These are phyloP conservation scores for Candida argentea DNA, from an alignment of 805 yeast genomes.

Conservation along the genomic window DNA sequence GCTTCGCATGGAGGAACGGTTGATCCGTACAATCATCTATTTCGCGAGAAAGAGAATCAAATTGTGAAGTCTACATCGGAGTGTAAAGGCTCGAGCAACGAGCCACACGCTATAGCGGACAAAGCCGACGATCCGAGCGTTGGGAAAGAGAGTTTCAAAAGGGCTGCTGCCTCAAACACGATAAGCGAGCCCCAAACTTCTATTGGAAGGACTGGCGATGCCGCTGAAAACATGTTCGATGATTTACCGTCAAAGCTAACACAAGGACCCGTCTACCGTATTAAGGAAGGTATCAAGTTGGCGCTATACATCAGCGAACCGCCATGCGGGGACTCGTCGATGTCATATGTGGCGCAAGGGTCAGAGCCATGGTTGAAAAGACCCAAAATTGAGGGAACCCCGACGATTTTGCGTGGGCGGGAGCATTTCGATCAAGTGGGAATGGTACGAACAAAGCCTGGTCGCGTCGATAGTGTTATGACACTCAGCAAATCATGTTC, in stretches of 20 bases:
- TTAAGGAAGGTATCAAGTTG: conserved; percentile 32
- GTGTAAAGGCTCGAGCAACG: not conserved
- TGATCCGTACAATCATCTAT: too few species aligned
- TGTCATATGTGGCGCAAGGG: conserved; percentile 26
- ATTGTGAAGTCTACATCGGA: too few species aligned
- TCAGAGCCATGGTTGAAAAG: conserved; percentile 14
- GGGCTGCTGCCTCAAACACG: too few species aligned
- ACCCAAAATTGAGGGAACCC: conserved; percentile 1
- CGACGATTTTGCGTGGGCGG: conserved; percentile 54
- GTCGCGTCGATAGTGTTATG: conserved; percentile 65
- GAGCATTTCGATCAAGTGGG: conserved; percentile 48
- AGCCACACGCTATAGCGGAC: not conserved
- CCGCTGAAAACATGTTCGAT: too few species aligned
- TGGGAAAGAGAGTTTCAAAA: too few species aligned
- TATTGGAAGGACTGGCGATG: too few species aligned
- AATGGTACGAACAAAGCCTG: conserved; percentile 84
- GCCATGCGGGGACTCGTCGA: conserved; percentile 89
- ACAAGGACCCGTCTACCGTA: conserved; percentile 12
- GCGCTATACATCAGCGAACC: conserved; percentile 61
- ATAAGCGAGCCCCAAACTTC: too few species aligned
- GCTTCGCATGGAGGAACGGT: too few species aligned
- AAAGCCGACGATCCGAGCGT: too few species aligned
- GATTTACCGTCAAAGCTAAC: too few species aligned
- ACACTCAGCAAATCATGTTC: conserved; percentile 81
- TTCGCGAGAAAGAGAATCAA: too few species aligned